Evolutionary conservation across 805 yeast genomes (phyloP), one percentile per base, ranked within the genome.

Genomic region (Ogataea pini): DNA sequence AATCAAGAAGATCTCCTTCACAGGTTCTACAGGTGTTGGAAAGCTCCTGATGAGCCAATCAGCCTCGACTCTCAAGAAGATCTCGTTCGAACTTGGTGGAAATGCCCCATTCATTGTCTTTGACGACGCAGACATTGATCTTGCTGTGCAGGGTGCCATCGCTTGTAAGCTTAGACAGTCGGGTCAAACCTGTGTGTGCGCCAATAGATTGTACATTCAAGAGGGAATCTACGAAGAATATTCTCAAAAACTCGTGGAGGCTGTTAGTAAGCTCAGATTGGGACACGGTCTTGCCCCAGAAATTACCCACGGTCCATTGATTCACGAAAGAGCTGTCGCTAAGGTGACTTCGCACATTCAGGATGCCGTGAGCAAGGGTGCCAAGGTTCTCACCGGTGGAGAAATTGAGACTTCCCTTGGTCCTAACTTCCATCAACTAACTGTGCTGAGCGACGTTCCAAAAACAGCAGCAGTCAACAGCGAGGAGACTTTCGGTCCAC

Each of bases 401-500:
- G 60, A 70, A 3, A 63, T 67, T 13, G 75, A 79, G 25, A 63
- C 76, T 3, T 78, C 77, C 20, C 58, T 85, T 14, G 92, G 92
- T 4, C 78, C 75, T 36, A 72, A 72, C 59, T 87, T 82, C 72
- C 87, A 76, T 60, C 83, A 80, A 22, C 82, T 87, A 48, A 87
- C 95, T 0, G 73, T 87, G 12, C 63, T 87, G 44, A 72, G 78
- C n/a, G 77, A 79, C 50, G 86, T 81, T 40, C 78, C 82, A 42
- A 63, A 70, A 2, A 73, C 72, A 17, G 86, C 86, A 80, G 54
- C 64, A 36, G 78, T 86, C 28, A 72, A 77, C 56, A 55, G 65
- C n/a, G 90, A 86, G 57, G 95, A 87, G 64, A 86, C 91, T 2
- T 87, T 87, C 64, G 95, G 94, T 2, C 95, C 95, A 2, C 72